phyloP scores from a whole-genome alignment of 2,329 filamentous ascomycete species.

The Curvularia eragrostidis region DNA sequence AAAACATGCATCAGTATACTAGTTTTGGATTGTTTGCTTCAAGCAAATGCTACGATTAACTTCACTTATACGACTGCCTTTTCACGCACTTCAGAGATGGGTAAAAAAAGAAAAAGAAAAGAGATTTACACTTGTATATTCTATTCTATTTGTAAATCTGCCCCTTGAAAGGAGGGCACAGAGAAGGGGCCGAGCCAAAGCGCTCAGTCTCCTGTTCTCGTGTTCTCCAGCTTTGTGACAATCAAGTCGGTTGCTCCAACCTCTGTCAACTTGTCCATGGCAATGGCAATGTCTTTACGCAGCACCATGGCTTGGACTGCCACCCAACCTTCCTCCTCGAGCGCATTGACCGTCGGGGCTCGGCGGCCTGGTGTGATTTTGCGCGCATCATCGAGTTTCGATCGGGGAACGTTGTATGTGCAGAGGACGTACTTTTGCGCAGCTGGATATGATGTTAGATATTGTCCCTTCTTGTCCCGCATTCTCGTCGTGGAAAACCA shows the following conservation, averaged over 20 bases:
- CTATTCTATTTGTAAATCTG: neutral
- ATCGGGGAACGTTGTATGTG: conserved; percentile 89
- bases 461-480: conserved; percentile 15
- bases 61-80: too few relatives aligned
- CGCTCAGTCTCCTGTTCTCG: conserved; percentile 47
- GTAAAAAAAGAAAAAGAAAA: neutral
- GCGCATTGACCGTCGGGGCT: conserved; percentile 85
- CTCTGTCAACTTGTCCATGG: conserved; percentile 82
- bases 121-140: neutral
- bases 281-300: conserved; percentile 81
- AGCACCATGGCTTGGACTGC: conserved; percentile 94
- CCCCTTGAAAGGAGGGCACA: neutral
- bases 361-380: conserved; percentile 91
- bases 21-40: too few relatives aligned
- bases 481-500: neutral
- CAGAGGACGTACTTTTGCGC: conserved; percentile 94
- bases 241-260: conserved; percentile 85
- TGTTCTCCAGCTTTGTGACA: conserved; percentile 85
- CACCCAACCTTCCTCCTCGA: conserved; percentile 91
- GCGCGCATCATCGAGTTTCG: conserved; percentile 69
- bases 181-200: neutral
- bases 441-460: conserved; percentile 52
- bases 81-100: neutral
- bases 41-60: too few relatives aligned
- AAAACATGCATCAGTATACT: too few relatives aligned